Base-by-base conservation (phyloP, 208 protist species). In the Borovskyia barvae region DNA sequence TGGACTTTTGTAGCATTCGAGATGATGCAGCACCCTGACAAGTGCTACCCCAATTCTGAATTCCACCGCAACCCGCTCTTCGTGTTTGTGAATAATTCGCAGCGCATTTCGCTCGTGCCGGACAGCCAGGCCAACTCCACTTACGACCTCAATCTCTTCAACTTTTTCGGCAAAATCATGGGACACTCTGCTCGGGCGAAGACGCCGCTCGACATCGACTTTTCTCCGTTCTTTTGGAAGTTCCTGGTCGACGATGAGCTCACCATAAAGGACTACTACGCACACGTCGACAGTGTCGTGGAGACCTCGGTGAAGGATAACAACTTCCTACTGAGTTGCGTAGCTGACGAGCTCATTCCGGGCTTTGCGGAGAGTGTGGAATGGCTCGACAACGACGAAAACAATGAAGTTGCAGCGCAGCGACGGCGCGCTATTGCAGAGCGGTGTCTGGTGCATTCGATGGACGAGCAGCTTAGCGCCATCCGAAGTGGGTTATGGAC, bases 201-300 rank as follows among this genome's bases (percentile, higher is more conserved):
- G 62, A 77, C 66, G 8, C 85, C 90, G 29, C 68, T 93, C 22
- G 79, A 85, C 47, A 79, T 96, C 50, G 90, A 96, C 66, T 84
- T 96, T 62, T 94, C 87, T 28, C 90, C 87, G 5, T 96, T 93
- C 68, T 56, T 96, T 40, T 96, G 90, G 90, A 93, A 93, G 63
- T 96, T 87, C 47, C 64, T 96, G n/a, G 85, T 92, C 2, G 90
- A 92, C 33, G 87, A 96, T 65, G 69, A 55, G 30, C 66, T 96
- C 11, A 84, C 75, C 36, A 66, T 94, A 24, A 66, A 75, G 20
- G 90, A 96, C 70, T 96, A 91, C 75, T 96, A 94, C 72, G 62
- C 74, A 37, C 77, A 96, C 66, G 87, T 96, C 25, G 83, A 96
- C 62, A 92, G 79, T 55, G 82, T 93, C 15, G 85, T 92, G 28